Conservation (phyloP, 208 protist species). For the Trypanosoma avium region DNA sequence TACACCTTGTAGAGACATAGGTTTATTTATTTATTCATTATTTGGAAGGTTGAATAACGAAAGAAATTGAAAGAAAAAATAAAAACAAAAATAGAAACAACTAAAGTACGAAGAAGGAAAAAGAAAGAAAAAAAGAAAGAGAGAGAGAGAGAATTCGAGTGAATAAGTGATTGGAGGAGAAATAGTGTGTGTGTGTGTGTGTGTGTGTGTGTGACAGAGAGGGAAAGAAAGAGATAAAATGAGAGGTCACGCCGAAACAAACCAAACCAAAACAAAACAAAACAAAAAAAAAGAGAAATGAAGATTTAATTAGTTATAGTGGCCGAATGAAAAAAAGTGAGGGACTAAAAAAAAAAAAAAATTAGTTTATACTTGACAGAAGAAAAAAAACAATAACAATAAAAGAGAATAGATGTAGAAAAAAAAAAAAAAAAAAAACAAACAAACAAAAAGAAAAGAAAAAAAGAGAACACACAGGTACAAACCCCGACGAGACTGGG, state of each 20-base stretch:
- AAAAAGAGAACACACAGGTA: not conserved
- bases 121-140: slow-evolving; percentile 8
- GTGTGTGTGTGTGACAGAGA: not conserved
- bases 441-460: not conserved
- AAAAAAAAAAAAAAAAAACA: not conserved
- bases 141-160: too few species aligned
- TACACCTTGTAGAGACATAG: too few species aligned
- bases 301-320: not conserved
- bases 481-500: not conserved
- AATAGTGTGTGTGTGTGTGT: slow-evolving; percentile 13
- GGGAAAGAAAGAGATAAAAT: not conserved
- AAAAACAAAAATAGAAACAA: slow-evolving; percentile 6
- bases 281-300: not conserved
- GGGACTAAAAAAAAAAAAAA: too few species aligned
- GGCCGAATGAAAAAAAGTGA: too few species aligned
- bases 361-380: too few species aligned
- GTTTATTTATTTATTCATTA: too few species aligned
- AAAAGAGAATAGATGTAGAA: not conserved
- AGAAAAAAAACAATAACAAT: not conserved
- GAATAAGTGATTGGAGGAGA: not conserved
- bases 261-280: not conserved
- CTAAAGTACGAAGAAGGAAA: slow-evolving; percentile 10
- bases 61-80: slow-evolving; percentile 7
- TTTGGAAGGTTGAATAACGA: too few species aligned
- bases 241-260: not conserved